These are phyloP conservation scores for Suillus luteus DNA, from an alignment of 768 basidiomycete species.

Conservation along the genomic window DNA sequence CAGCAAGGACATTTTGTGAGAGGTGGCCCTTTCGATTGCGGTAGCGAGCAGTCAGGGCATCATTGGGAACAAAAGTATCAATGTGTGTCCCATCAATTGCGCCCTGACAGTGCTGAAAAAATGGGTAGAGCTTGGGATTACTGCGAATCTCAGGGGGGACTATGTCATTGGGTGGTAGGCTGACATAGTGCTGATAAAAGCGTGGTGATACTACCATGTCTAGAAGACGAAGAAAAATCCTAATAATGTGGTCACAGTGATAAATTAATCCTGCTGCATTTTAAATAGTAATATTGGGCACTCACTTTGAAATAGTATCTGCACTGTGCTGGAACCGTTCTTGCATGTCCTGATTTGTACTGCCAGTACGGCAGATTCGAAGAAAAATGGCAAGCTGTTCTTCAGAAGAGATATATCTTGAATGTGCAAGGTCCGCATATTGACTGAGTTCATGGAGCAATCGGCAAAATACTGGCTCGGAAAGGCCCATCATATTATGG, in stretches of 20 bases:
- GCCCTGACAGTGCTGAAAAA: slow-evolving; percentile 25
- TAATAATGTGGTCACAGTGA: background rate
- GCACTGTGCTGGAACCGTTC: background rate
- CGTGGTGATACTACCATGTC: slow-evolving; percentile 16
- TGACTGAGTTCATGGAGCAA: background rate
- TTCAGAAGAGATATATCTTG: background rate
- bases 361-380: background rate
- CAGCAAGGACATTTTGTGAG: slow-evolving; percentile 29
- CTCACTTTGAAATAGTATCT: slow-evolving; percentile 9
- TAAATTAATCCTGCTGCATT: too few relatives aligned
- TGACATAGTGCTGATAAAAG: slow-evolving; percentile 29
- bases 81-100: slow-evolving; percentile 34
- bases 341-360: background rate
- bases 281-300: too few relatives aligned
- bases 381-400: slow-evolving; percentile 5
- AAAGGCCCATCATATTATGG: background rate
- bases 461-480: background rate
- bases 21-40: slow-evolving; percentile 30
- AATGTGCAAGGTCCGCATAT: slow-evolving; percentile 1
- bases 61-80: slow-evolving; percentile 23
- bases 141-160: slow-evolving; percentile 18
- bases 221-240: slow-evolving; percentile 22
- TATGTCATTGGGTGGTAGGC: slow-evolving; percentile 19
- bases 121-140: slow-evolving; percentile 29
- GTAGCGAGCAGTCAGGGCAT: slow-evolving; percentile 19